Percentiles rank a stretch among this genome's conserved stretches.
Conservation (phyloP, 1,139 yeast species). For the Scheffersomyces stambukii region DNA sequence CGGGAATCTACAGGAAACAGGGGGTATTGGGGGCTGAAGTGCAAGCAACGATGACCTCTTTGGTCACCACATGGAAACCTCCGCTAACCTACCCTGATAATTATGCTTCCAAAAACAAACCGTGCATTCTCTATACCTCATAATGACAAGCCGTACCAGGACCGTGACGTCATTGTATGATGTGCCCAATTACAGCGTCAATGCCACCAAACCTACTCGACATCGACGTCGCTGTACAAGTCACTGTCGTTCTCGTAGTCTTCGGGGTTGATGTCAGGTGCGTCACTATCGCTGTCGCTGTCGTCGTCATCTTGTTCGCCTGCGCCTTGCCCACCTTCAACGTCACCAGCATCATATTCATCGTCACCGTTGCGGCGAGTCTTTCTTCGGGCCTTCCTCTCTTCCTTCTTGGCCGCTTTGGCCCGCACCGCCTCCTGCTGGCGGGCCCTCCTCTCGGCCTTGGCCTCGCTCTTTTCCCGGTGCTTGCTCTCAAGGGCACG, state of each 20-base stretch:
- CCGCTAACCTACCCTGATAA: too few species aligned
- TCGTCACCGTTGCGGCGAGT: constrained; percentile 42
- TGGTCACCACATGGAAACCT: too few species aligned
- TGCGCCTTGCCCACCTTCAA: constrained; percentile 7
- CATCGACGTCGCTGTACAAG: constrained; percentile 41
- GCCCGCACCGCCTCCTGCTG: constrained; percentile 77
- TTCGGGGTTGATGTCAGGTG: constrained; percentile 35
- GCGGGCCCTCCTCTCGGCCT: constrained; percentile 67
- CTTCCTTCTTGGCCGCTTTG: constrained; percentile 71
- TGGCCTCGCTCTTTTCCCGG: constrained; percentile 54
- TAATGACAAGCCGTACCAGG: too few species aligned
- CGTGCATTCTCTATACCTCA: too few species aligned
- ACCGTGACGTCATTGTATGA: too few species aligned
- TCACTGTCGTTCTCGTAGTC: constrained; percentile 50
- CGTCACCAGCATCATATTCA: constrained; percentile 17
- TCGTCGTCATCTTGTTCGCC: constrained; percentile 11
- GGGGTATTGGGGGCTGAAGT: too few species aligned
- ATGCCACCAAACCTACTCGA: constrained; percentile 6
- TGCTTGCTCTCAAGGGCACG: constrained; percentile 65
- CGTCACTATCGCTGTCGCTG: constrained; percentile 21
- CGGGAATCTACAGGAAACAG: too few species aligned
- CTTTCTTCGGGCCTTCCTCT: constrained; percentile 68
- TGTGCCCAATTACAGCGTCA: too few species aligned
- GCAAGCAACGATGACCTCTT: too few species aligned
- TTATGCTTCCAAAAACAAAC: too few species aligned